A percentile compares a stretch with the other conserved stretches of the same genome.
These are phyloP conservation scores for Pleurotus djamor DNA, from an alignment of 768 basidiomycete species.

Conservation along the genomic window DNA sequence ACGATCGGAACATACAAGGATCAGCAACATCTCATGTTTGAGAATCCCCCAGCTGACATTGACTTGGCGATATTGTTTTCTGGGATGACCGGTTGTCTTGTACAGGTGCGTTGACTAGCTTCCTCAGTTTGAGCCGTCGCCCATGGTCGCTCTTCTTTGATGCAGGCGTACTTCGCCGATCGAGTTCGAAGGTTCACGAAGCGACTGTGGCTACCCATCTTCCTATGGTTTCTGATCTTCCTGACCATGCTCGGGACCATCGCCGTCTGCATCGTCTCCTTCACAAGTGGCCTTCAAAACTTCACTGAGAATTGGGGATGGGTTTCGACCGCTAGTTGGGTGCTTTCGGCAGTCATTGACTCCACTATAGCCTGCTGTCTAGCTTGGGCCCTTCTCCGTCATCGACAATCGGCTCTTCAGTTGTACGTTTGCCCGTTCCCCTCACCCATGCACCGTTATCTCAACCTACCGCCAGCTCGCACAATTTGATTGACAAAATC, in stretches of 20 bases:
- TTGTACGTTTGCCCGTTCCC: neutral
- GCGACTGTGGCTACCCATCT: neutral
- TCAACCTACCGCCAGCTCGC: neutral
- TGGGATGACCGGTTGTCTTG: neutral
- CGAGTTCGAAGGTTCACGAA: conserved; percentile 5
- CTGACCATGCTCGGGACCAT: conserved; percentile 4
- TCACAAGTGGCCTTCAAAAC: conserved; percentile 3
- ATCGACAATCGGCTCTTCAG: conserved; percentile 4
- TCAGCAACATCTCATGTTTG: neutral
- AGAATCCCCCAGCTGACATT: conserved; percentile 3
- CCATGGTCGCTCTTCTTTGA: neutral
- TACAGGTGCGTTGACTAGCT: neutral
- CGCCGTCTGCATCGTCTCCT: conserved; percentile 3
- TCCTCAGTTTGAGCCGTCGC: neutral
- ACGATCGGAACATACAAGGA: conserved; percentile 23
- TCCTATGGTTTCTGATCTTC: conserved; percentile 7
- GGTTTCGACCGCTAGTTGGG: conserved; percentile 4
- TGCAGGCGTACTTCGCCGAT: neutral
- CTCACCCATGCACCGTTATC: neutral
- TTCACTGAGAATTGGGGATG: conserved; percentile 6
- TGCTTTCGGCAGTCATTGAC: conserved; percentile 2
- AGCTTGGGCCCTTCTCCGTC: conserved; percentile 1
- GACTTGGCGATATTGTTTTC: conserved; percentile 3
- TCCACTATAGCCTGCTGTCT: conserved; percentile 1
- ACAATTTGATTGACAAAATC: conserved; percentile 3